phyloP scores from a whole-genome alignment of 495 filamentous ascomycete species.

The Amorphotheca resinae region DNA sequence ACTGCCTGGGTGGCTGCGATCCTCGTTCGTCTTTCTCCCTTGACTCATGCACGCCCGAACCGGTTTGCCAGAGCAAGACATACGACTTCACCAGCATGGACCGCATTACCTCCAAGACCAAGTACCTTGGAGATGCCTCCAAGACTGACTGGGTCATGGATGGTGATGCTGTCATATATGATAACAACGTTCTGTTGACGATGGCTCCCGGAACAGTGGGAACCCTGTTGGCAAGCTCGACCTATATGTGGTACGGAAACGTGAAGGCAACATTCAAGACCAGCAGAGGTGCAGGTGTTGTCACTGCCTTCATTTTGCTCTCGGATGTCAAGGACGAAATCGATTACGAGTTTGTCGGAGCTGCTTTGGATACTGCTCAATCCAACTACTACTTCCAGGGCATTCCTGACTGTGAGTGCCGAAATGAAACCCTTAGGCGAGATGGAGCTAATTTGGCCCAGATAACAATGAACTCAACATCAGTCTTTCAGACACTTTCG shows the following conservation, averaged over 20 bases:
- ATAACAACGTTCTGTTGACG: slow-evolving; percentile 60
- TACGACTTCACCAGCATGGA: slow-evolving; percentile 62
- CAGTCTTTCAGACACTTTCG: slow-evolving; percentile 56
- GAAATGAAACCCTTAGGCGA: too few species aligned
- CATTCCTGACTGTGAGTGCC: slow-evolving; percentile 70
- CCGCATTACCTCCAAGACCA: slow-evolving; percentile 50
- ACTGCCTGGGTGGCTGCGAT: slow-evolving; percentile 94
- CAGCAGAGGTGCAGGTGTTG: slow-evolving; percentile 71
- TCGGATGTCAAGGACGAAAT: slow-evolving; percentile 96
- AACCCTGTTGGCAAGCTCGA: slow-evolving; percentile 76
- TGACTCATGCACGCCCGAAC: slow-evolving; percentile 76
- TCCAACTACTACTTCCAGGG: slow-evolving; percentile 98
- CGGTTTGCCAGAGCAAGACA: slow-evolving; percentile 61
- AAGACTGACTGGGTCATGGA: slow-evolving; percentile 79
- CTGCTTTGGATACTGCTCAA: slow-evolving; percentile 63
- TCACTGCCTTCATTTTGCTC: slow-evolving; percentile 90
- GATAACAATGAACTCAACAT: slow-evolving; percentile 65
- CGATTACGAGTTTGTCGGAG: slow-evolving; percentile 89
- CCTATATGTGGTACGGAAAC: slow-evolving; percentile 96
- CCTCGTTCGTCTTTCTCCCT: slow-evolving; percentile 66
- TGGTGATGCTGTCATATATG: slow-evolving; percentile 53
- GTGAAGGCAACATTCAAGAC: slow-evolving; percentile 80
- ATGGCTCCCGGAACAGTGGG: slow-evolving; percentile 73
- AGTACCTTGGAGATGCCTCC: slow-evolving; percentile 75
- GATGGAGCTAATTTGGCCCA: slow-evolving; percentile 23